A percentile compares a stretch with the other conserved stretches of the same genome.
Evolutionary conservation across 2,329 filamentous ascomycete genomes (phyloP).

Genomic region (Graphiopsis chlorocephala): DNA sequence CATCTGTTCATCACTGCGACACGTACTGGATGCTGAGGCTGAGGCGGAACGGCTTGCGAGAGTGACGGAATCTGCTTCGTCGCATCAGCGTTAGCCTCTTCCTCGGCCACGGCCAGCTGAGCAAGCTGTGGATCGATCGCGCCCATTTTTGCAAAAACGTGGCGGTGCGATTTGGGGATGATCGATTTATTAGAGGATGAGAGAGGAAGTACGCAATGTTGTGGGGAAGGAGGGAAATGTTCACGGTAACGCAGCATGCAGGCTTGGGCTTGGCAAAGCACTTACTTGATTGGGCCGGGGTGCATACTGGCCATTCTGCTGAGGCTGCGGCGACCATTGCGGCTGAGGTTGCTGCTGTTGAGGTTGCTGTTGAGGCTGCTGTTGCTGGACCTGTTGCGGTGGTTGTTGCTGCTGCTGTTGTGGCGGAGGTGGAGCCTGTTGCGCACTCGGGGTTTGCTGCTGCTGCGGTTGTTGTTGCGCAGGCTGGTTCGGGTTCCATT

Average conservation of each 20-base stretch:
- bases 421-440: slow-evolving; percentile 19
- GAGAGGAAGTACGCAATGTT: slow-evolving; percentile 16
- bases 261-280: slow-evolving; percentile 19
- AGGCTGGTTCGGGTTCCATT: slow-evolving; percentile 24
- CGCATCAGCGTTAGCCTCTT: slow-evolving; percentile 27
- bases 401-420: slow-evolving; percentile 8
- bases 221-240: slow-evolving; percentile 17
- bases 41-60: slow-evolving; percentile 33
- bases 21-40: slow-evolving; percentile 20
- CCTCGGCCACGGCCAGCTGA: slow-evolving; percentile 20
- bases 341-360: slow-evolving; percentile 21
- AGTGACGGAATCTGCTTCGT: slow-evolving; percentile 35
- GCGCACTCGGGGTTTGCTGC: slow-evolving; percentile 21
- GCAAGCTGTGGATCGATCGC: slow-evolving; percentile 33
- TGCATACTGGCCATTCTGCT: slow-evolving; percentile 33
- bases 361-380: slow-evolving; percentile 22
- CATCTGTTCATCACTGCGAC: background rate
- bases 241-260: slow-evolving; percentile 15
- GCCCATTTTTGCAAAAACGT: slow-evolving; percentile 22
- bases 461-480: slow-evolving; percentile 24
- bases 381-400: slow-evolving; percentile 17
- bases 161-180: background rate
- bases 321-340: slow-evolving; percentile 32
- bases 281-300: slow-evolving; percentile 34
- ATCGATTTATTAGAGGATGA: slow-evolving; percentile 7